Evolutionary conservation across 148 eudicot species (phyloP), one percentile per base, ranked within the genome.

Genomic region (Rhododendron ovatum): DNA sequence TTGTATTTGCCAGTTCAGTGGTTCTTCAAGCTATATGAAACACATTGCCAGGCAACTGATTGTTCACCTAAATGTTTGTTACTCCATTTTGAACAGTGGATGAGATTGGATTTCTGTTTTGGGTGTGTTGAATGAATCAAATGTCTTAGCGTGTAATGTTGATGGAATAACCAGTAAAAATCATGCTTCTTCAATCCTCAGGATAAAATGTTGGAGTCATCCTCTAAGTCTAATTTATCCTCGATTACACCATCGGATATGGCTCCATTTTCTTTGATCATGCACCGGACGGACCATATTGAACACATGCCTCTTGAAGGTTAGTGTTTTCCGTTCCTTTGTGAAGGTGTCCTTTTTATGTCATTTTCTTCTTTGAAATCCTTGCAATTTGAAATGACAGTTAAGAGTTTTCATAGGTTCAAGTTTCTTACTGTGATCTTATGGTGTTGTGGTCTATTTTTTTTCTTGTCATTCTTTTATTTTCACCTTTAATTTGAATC

Each of bases 191-290:
- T 65, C 95, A 94, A 97, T 88, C 85, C 84, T 65, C 95, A 95
- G 98, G 98, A 94, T 69, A 95, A 95, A 90, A 73, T 91, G 82
- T 84, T 61, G 87, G 98, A 93, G 39, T 89, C 93, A 81, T 88
- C 92, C 74, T 91, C 90, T 26, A 95, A 92, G 87, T 85, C 83
- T 53, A 90, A 69, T 91, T 84, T 90, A 51, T 89, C 92, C 37
- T 92, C 92, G 51, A 77, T 89, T 87, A 86, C 93, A 88, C 88
- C 92, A 26, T 87, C 88, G 41, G 89, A 83, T 78, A 47, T 92
- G 85, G 89, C 90, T 88, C 86, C 93, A 78, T 89, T 90, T 91
- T 87, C 98, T 82, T 82, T 88, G 71, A 87, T 88, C 65, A 88
- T 84, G 85, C 90, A 92, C 89, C 94, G 91, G 59, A 85, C 84